These are phyloP conservation scores for Arachnomyces sp. DNA, from an alignment of 2,329 filamentous ascomycete genomes.

Conservation along the genomic window DNA sequence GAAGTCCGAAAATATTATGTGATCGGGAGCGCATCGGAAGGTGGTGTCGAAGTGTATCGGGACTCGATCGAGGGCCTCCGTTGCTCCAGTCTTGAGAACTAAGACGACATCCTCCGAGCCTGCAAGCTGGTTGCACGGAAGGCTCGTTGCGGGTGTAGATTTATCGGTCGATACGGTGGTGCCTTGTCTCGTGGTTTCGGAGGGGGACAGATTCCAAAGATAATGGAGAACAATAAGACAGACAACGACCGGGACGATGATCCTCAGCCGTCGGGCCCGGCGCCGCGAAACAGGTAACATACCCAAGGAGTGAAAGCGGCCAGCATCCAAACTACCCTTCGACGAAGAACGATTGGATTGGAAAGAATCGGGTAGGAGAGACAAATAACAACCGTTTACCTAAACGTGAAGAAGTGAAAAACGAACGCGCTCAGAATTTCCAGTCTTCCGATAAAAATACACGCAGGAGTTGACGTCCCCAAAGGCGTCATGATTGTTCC, in stretches of 20 bases:
- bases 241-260: conserved; percentile 48
- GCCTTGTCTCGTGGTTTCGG: conserved; percentile 46
- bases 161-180: conserved; percentile 10
- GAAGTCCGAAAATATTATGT: conserved; percentile 52
- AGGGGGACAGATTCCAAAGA: conserved; percentile 44
- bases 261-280: conserved; percentile 26
- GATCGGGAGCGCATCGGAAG: conserved; percentile 47
- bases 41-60: conserved; percentile 48
- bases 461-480: too few relatives aligned
- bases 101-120: conserved; percentile 47
- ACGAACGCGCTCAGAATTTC: too few relatives aligned
- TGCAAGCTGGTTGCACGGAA: conserved; percentile 27
- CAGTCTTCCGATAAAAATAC: too few relatives aligned
- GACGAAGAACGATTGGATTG: too few relatives aligned
- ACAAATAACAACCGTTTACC: too few relatives aligned
- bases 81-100: conserved; percentile 51
- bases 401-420: too few relatives aligned
- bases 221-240: conserved; percentile 46
- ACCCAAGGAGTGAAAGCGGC: too few relatives aligned
- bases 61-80: conserved; percentile 48
- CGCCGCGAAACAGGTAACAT: conserved; percentile 12
- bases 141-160: conserved; percentile 1
- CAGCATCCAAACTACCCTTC: too few relatives aligned
- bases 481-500: too few relatives aligned
- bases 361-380: too few relatives aligned